A percentile compares a stretch with the other conserved stretches of the same genome.
Evolutionary conservation across 2,329 filamentous ascomycete genomes (phyloP).

Genomic region (Xylaria sp.): DNA sequence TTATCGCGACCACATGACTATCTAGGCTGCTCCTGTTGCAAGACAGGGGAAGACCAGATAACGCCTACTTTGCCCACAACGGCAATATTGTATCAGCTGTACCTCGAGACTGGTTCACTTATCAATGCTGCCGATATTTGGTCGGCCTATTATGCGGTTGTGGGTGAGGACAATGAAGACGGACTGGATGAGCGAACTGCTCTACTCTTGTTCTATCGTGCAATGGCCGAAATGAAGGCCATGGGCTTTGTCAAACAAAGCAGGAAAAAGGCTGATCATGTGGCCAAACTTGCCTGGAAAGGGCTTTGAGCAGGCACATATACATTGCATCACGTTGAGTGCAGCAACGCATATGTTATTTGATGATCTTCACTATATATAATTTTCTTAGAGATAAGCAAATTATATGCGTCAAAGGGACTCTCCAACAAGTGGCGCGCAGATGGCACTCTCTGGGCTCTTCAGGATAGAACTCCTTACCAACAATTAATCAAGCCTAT

Average conservation of each 20-base stretch:
- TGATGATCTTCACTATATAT: slow-evolving; percentile 29
- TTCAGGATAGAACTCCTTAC: neutral
- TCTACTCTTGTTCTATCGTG: slow-evolving; percentile 84
- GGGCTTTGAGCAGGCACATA: slow-evolving; percentile 64
- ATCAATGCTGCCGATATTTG: slow-evolving; percentile 85
- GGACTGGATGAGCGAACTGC: slow-evolving; percentile 64
- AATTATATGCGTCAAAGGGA: slow-evolving; percentile 33
- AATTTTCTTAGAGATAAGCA: neutral
- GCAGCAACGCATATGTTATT: slow-evolving; percentile 23
- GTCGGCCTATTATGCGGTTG: slow-evolving; percentile 76
- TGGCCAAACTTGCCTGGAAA: slow-evolving; percentile 80
- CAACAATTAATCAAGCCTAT: slow-evolving; percentile 7
- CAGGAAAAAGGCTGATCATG: slow-evolving; percentile 90
- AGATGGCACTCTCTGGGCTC: slow-evolving; percentile 16
- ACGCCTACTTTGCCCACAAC: slow-evolving; percentile 73
- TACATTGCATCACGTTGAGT: slow-evolving; percentile 18
- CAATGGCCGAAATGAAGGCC: slow-evolving; percentile 82
- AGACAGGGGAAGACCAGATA: slow-evolving; percentile 58
- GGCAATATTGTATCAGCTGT: slow-evolving; percentile 80
- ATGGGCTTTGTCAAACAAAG: slow-evolving; percentile 90
- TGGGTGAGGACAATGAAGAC: slow-evolving; percentile 59
- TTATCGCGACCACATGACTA: slow-evolving; percentile 80
- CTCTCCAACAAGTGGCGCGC: slow-evolving; percentile 21
- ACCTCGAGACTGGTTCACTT: slow-evolving; percentile 78
- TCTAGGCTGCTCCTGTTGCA: slow-evolving; percentile 77